Evolutionary conservation across 805 yeast species (phyloP).

Genomic region (Candida caryicola): DNA sequence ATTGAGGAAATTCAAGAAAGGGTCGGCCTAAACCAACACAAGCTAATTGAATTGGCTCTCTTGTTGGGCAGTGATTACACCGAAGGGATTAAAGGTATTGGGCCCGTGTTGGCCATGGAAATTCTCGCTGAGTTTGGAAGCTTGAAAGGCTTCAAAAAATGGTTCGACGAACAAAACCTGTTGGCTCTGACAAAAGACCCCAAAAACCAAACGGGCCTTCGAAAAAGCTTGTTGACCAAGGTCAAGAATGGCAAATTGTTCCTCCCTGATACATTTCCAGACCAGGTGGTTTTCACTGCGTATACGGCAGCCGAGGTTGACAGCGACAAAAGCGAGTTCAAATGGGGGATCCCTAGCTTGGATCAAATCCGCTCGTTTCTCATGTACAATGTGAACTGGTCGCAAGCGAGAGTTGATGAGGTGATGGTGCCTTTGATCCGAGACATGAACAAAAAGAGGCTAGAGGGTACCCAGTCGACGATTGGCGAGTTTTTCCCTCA

Average conservation of each 20-base stretch:
- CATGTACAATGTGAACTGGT: conserved; percentile 76
- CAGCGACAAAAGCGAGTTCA: conserved; percentile 68
- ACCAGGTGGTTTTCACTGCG: conserved; percentile 63
- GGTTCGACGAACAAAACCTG: conserved; percentile 58
- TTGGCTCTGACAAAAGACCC: conserved; percentile 13
- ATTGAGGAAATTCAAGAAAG: conserved; percentile 54
- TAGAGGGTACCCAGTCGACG: conserved; percentile 55
- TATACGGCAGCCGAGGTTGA: conserved; percentile 83
- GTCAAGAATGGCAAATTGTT: conserved; percentile 52
- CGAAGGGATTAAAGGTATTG: conserved; percentile 87
- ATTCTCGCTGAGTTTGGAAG: conserved; percentile 77
- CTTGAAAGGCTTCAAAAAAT: conserved; percentile 37
- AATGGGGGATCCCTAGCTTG: conserved; percentile 88
- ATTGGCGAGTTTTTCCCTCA: conserved; percentile 68
- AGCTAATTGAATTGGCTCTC: conserved; percentile 76
- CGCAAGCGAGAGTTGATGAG: conserved; percentile 69
- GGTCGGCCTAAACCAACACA: conserved; percentile 60
- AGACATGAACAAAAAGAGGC: conserved; percentile 64
- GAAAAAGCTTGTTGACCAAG: conserved; percentile 55
- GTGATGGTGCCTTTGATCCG: conserved; percentile 81
- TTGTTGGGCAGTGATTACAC: conserved; percentile 94
- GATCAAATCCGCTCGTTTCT: conserved; percentile 73
- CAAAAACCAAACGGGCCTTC: conserved; percentile 44
- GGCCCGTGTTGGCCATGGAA: conserved; percentile 91
- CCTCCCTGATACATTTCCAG: conserved; percentile 68